Conservation (phyloP, 257 asterid species). For the Scutellaria galericulata region DNA sequence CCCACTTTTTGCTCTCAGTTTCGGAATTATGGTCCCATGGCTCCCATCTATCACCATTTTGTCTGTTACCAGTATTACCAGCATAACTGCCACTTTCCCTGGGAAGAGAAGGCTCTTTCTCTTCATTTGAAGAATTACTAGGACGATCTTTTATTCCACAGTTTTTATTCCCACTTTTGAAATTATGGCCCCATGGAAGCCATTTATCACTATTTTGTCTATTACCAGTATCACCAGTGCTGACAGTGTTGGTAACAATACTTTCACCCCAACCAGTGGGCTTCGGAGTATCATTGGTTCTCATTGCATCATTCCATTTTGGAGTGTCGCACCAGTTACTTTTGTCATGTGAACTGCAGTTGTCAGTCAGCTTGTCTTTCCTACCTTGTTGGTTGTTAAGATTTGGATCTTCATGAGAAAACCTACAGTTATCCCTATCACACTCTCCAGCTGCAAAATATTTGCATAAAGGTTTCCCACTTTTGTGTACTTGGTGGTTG, state of each 20-base stretch:
- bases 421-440: conserved; percentile 66
- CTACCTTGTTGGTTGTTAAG: conserved; percentile 45
- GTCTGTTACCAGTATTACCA: conserved; percentile 29
- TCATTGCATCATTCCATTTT: conserved; percentile 43
- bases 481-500: conserved; percentile 43
- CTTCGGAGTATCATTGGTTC: conserved; percentile 37
- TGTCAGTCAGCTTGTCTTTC: conserved; percentile 44
- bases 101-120: conserved; percentile 39
- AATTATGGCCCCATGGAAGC: conserved; percentile 37
- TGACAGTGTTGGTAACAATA: conserved; percentile 7
- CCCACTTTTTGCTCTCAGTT: too few species aligned
- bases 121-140: conserved; percentile 35
- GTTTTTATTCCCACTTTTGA: conserved; percentile 40
- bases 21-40: too few species aligned
- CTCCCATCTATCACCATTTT: too few species aligned
- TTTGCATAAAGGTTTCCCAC: conserved; percentile 64
- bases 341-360: conserved; percentile 36
- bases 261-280: conserved; percentile 41
- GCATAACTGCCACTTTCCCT: conserved; percentile 41
- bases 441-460: conserved; percentile 81
- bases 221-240: conserved; percentile 32
- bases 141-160: conserved; percentile 42
- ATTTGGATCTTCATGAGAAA: conserved; percentile 68
- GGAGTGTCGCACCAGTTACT: conserved; percentile 39
- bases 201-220: conserved; percentile 39